Conservation (phyloP, 225 moss, liverwort and hornwort genomes). For the Sphagnum tenellum region DNA sequence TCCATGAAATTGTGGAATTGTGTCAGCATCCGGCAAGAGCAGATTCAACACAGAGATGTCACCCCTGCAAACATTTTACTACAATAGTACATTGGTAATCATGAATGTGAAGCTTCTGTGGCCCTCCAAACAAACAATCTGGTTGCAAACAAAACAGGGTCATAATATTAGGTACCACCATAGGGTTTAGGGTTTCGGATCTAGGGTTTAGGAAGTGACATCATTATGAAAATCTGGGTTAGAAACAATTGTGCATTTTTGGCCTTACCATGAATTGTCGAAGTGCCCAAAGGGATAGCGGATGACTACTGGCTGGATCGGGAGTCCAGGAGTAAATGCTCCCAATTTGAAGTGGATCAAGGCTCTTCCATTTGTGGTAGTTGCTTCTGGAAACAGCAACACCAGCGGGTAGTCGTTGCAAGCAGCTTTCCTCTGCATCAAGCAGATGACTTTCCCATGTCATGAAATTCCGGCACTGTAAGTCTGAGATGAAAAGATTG, state of each 20-base stretch:
- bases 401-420: conserved; percentile 56
- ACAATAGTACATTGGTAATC: too few species aligned
- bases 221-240: too few species aligned
- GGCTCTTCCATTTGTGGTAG: conserved; percentile 80
- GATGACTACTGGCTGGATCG: conserved; percentile 82
- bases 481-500: too few species aligned
- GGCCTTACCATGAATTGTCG: conserved; percentile 69
- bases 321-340: conserved; percentile 72
- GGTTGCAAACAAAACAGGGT: conserved; percentile 10
- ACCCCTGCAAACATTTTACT: conserved; percentile 36
- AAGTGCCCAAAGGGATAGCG: conserved; percentile 86
- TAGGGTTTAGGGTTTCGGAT: too few species aligned
- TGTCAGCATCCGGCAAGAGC: conserved; percentile 72
- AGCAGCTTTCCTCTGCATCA: conserved; percentile 54
- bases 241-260: too few species aligned
- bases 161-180: too few species aligned
- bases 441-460: too few species aligned
- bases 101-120: conserved; percentile 54
- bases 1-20: conserved; percentile 86
- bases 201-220: background rate
- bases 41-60: conserved; percentile 55
- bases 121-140: conserved; percentile 60
- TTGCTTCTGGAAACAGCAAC: conserved; percentile 84
- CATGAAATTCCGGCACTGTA: too few species aligned
- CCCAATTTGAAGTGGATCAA: conserved; percentile 82